Conservation (phyloP, 495 filamentous ascomycete genomes). For the Penicillium bovifimosum region DNA sequence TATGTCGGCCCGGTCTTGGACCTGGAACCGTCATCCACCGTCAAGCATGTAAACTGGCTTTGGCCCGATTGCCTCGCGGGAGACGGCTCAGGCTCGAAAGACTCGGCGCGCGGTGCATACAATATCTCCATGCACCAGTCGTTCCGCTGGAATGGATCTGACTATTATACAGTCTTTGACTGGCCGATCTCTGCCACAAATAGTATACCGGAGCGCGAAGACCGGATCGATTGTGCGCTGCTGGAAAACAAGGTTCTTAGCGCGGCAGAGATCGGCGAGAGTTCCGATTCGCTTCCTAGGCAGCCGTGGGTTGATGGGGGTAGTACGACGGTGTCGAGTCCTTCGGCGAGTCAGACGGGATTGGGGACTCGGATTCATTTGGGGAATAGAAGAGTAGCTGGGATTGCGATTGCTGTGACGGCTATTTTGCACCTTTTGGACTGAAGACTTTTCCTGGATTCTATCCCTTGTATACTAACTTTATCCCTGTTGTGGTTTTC, state of each 20-base stretch:
- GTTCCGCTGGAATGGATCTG: conserved; percentile 55
- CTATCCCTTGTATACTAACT: conserved; percentile 2
- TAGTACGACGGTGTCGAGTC: conserved; percentile 6
- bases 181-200: conserved; percentile 64
- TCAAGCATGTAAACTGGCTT: conserved; percentile 64
- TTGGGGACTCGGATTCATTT: not conserved
- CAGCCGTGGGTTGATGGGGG: conserved; percentile 17
- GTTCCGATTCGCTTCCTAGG: conserved; percentile 15
- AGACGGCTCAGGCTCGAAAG: conserved; percentile 33
- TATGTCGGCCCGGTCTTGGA: conserved; percentile 57
- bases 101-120: conserved; percentile 33
- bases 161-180: conserved; percentile 65
- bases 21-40: conserved; percentile 56
- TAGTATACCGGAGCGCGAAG: conserved; percentile 35
- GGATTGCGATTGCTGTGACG: conserved; percentile 4
- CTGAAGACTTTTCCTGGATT: not conserved
- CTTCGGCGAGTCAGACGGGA: conserved; percentile 1
- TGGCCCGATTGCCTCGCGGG: conserved; percentile 64
- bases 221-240: conserved; percentile 13
- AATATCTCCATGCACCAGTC: conserved; percentile 65
- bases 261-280: conserved; percentile 8
- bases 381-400: not conserved
- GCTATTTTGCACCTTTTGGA: conserved; percentile 1
- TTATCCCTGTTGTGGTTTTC: not conserved
- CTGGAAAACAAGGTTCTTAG: conserved; percentile 18